phyloP scores from a whole-genome alignment of 1,284 basidiomycete genomes.

The Amylostereum chailletii region DNA sequence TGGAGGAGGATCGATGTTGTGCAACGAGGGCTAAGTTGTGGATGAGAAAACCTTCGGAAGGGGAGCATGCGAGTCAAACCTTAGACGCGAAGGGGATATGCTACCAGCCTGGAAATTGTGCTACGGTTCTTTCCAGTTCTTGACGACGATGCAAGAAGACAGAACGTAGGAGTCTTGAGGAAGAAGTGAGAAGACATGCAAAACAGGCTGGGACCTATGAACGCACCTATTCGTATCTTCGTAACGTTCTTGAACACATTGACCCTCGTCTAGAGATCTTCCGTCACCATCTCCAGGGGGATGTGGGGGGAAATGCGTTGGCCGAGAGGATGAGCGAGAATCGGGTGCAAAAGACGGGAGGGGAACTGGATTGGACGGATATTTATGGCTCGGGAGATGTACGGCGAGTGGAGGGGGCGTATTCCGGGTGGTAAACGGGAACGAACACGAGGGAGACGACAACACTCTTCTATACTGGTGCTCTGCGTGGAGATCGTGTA shows the following conservation, averaged over 20 bases:
- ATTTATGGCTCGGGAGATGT: background rate
- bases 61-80: no score
- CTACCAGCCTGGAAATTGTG: no score
- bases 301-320: no score
- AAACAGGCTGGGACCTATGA: slow-evolving; percentile 2
- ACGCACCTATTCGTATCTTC: slow-evolving; percentile 55
- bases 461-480: slow-evolving; percentile 52
- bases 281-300: background rate
- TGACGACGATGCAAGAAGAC: no score
- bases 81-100: no score
- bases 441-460: slow-evolving; percentile 17
- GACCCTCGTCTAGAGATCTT: slow-evolving; percentile 22
- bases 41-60: no score
- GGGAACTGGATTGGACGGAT: background rate
- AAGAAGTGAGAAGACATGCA: slow-evolving; percentile 1
- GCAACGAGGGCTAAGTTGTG: no score
- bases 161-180: slow-evolving; percentile 1
- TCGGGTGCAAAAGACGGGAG: background rate
- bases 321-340: no score
- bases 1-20: no score
- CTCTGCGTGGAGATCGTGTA: slow-evolving; percentile 60
- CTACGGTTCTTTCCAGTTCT: no score
- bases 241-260: slow-evolving; percentile 47
- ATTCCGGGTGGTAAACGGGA: slow-evolving; percentile 2
- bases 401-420: background rate